A percentile compares a stretch with the other conserved stretches of the same genome.
Evolutionary conservation across 352 stramenopile genomes (phyloP).

Genomic region (Phytophthora idaei): DNA sequence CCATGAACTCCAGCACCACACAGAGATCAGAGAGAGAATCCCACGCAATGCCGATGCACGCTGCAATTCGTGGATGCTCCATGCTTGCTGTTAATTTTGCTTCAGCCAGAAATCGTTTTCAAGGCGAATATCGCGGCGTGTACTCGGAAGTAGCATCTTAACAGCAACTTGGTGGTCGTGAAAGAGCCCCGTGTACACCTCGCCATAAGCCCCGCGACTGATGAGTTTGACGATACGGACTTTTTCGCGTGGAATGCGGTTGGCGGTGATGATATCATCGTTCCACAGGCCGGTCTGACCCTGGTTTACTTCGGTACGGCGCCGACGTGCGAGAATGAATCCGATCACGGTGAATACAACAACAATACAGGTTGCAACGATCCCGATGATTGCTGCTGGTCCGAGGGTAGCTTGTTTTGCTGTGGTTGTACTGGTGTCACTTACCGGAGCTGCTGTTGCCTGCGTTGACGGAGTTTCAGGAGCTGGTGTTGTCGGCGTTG

Average conservation of each 20-base stretch:
- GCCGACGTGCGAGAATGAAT: not conserved
- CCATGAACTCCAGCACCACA: conserved; percentile 19
- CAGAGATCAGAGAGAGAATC: conserved; percentile 17
- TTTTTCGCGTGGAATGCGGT: conserved; percentile 16
- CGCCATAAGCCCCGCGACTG: conserved; percentile 17
- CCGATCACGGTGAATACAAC: not conserved
- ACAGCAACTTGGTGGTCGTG: conserved; percentile 8
- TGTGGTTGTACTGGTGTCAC: not conserved
- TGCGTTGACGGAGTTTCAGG: too few relatives aligned
- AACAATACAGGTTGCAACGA: not conserved
- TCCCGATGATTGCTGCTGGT: not conserved
- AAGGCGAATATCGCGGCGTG: conserved; percentile 9
- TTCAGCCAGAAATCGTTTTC: conserved; percentile 11
- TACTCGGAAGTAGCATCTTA: conserved; percentile 19
- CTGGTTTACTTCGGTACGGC: not conserved
- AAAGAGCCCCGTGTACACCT: conserved; percentile 14
- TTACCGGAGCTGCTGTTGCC: too few relatives aligned
- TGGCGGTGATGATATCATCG: conserved; percentile 19
- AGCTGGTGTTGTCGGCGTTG: not conserved
- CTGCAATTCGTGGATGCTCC: conserved; percentile 12
- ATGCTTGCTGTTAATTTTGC: conserved; percentile 8
- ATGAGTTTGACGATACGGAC: conserved; percentile 5
- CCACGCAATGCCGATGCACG: conserved; percentile 7
- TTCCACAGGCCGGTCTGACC: conserved; percentile 14
- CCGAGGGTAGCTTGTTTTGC: not conserved